Evolutionary conservation across 768 basidiomycete species (phyloP).

Genomic region (Lentinula raphanica): DNA sequence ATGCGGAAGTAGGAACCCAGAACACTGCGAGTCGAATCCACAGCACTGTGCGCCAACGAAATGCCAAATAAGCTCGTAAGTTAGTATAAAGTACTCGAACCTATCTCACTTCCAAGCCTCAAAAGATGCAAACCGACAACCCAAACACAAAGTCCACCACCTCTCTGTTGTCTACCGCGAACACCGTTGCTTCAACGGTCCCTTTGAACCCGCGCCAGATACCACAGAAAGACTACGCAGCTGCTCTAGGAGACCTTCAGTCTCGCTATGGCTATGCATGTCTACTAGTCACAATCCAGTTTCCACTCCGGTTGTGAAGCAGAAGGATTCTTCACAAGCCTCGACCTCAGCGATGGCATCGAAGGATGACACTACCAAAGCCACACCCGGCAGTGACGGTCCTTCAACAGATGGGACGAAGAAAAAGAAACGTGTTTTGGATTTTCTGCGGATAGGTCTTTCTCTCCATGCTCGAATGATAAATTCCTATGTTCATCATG

Average conservation of each 20-base stretch:
- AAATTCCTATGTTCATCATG: not conserved
- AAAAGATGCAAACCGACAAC: not conserved
- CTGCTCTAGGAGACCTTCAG: slow-evolving; percentile 24
- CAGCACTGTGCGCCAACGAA: not conserved
- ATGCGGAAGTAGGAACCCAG: not conserved
- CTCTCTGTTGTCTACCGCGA: not conserved
- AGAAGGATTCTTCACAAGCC: not conserved
- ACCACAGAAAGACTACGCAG: slow-evolving; percentile 20
- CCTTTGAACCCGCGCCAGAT: not conserved
- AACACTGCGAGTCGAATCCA: not conserved
- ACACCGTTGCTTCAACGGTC: slow-evolving; percentile 1
- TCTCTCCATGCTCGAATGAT: not conserved
- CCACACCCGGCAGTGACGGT: not conserved
- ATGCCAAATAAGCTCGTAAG: too few species aligned
- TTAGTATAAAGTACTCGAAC: not conserved
- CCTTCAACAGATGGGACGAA: not conserved
- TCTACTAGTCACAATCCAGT: not conserved
- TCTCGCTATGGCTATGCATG: not conserved
- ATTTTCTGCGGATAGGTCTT: not conserved
- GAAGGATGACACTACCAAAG: not conserved
- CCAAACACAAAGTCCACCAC: not conserved
- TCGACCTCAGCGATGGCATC: not conserved
- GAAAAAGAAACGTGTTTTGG: not conserved
- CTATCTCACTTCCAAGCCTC: not conserved
- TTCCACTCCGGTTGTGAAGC: not conserved